These are phyloP conservation scores for Arthrinium puccinioides DNA, from an alignment of 2,329 filamentous ascomycete species.

Conservation along the genomic window DNA sequence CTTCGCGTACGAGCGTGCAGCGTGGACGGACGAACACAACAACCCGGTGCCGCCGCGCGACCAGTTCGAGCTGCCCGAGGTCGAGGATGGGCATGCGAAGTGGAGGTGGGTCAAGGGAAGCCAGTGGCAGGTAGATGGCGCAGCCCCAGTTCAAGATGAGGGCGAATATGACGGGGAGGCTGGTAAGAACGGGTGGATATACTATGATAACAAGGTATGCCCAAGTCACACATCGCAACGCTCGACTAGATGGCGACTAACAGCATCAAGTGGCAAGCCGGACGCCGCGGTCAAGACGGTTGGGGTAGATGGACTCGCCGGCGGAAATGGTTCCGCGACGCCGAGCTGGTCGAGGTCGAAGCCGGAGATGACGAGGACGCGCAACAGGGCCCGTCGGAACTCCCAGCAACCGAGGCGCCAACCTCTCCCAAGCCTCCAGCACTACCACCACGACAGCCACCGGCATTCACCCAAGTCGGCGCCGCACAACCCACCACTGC, in stretches of 20 bases:
- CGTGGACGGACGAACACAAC: slow-evolving; percentile 95
- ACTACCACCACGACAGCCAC: slow-evolving; percentile 18
- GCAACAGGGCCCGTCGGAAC: slow-evolving; percentile 31
- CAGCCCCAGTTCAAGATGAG: slow-evolving; percentile 40
- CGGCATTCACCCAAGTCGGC: slow-evolving; percentile 12
- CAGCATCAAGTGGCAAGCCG: slow-evolving; percentile 70
- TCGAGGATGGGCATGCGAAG: slow-evolving; percentile 51
- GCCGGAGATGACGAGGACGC: slow-evolving; percentile 24
- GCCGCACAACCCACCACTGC: slow-evolving; percentile 7
- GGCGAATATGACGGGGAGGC: slow-evolving; percentile 51
- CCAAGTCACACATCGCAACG: background rate
- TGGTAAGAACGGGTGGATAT: slow-evolving; percentile 80
- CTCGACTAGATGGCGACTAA: background rate
- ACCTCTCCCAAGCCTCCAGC: slow-evolving; percentile 16
- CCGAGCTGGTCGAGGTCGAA: slow-evolving; percentile 84
- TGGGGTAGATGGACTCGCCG: slow-evolving; percentile 93
- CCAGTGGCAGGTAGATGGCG: slow-evolving; percentile 81
- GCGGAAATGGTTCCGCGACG: slow-evolving; percentile 93
- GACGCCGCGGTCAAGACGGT: slow-evolving; percentile 75
- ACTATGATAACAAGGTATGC: slow-evolving; percentile 90
- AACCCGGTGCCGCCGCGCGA: slow-evolving; percentile 73
- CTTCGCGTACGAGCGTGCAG: slow-evolving; percentile 79
- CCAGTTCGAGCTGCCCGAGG: slow-evolving; percentile 54
- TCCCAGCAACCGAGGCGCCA: slow-evolving; percentile 27
- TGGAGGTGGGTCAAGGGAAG: slow-evolving; percentile 79